Evolutionary conservation across 2,329 filamentous ascomycete genomes (phyloP).

Genomic region (Ophiostoma sp.): DNA sequence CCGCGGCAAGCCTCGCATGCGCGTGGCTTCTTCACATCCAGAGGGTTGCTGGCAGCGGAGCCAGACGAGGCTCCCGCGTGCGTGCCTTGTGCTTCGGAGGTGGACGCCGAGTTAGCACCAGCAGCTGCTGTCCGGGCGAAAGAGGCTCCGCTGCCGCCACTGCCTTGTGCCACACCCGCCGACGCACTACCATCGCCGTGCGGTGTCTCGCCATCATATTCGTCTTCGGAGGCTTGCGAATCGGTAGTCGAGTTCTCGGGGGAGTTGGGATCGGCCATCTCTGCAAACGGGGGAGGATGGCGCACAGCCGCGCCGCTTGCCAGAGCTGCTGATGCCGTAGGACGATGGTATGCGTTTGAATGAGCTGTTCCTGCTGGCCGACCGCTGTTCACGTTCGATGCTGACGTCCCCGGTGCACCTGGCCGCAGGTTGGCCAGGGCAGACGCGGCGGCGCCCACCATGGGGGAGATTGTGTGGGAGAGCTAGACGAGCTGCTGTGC

Average conservation of each 20-base stretch:
- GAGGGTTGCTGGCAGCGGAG: background rate
- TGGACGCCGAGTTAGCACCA: background rate
- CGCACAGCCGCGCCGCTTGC: background rate
- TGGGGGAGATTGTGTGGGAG: background rate
- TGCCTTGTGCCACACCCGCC: background rate
- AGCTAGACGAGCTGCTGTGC: background rate
- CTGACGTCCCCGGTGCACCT: conserved; percentile 14
- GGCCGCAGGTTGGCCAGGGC: conserved; percentile 23
- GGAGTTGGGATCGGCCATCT: background rate
- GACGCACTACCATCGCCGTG: background rate
- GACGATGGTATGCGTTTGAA: background rate
- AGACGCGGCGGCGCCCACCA: conserved; percentile 17
- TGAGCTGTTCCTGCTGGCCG: background rate
- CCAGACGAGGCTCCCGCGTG: background rate
- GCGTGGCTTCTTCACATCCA: conserved; percentile 59
- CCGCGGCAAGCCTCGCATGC: conserved; percentile 72
- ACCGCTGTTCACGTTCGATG: background rate
- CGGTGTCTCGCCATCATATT: conserved; percentile 31
- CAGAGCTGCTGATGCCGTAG: background rate
- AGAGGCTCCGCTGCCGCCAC: background rate
- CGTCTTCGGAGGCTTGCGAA: conserved; percentile 22
- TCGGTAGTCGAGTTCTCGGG: conserved; percentile 18
- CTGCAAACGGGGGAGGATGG: background rate
- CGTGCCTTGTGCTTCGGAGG: background rate
- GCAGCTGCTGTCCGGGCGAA: background rate